Base-by-base conservation (phyloP, 1,139 yeast species). In the Petasospora fabianii region DNA sequence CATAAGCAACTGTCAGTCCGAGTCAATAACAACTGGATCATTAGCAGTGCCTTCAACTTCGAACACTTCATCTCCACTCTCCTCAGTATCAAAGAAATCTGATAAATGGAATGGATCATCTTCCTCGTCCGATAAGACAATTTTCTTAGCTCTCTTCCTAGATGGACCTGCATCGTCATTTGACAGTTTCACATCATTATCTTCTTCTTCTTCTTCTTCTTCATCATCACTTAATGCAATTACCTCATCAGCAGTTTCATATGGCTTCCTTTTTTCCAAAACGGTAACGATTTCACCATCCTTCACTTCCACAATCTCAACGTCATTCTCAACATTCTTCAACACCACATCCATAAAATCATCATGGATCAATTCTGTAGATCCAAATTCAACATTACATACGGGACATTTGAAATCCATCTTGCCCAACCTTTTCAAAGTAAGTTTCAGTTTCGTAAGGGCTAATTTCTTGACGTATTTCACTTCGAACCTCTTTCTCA, bases 11-110 rank as follows among this genome's bases (percentile, higher is more conserved):
- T 42, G n/a, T n/a, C n/a, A n/a, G n/a, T n/a, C n/a, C n/a, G 34
- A 51, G 27, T 51, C 54, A 5, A 53, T 42, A 8, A 53, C 41
- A 4, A 51, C 43, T 2, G 55, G 55, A 32, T 53, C 54, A 21
- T 44, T 46, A 17, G 36, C 41, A 3, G 52, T 48, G 3, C 53
- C 55, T 8, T 22, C 41, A 2, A 33, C 36, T 6, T 21, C 20
- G 17, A 39, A 36, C 27, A 19, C n/a, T 5, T 36, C 39, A 13
- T 41, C 47, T 6, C 34, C 43, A 9, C 34, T 31, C 7, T 34
- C 44, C n/a, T 44, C 46, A 1, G 39, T 39, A 15, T 46, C 44
- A 5, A 33, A 27, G 17, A 42, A 36, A 12, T 32, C 39, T 4
- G 43, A 39, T 3, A 41, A 14, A 11, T 34, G 13, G 22, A 12